Percentiles rank a stretch among this genome's conserved stretches.
phyloP scores from a whole-genome alignment of 164 flowering plant species.

The Umbellularia californica region DNA sequence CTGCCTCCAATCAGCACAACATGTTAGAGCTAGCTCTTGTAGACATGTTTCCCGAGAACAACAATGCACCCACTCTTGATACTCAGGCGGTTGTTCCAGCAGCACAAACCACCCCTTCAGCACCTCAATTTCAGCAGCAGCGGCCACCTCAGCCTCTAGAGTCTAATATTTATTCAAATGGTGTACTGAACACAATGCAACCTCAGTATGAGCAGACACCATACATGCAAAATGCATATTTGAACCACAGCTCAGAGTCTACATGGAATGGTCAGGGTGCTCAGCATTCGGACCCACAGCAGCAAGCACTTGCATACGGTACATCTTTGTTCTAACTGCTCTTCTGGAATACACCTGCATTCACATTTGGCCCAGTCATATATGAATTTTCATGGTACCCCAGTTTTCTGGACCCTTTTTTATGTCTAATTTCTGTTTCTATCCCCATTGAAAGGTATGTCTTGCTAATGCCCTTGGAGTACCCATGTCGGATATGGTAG shows the following conservation, averaged over 20 bases:
- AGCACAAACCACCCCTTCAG: constrained; percentile 32
- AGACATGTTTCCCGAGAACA: constrained; percentile 53
- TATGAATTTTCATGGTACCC: neutral
- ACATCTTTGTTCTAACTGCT: neutral
- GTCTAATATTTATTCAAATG: constrained; percentile 47
- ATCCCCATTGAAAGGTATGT: neutral
- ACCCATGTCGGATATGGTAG: neutral
- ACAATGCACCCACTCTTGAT: constrained; percentile 23
- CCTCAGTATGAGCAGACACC: constrained; percentile 45
- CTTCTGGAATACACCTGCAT: constrained; percentile 2
- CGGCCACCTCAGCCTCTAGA: constrained; percentile 41
- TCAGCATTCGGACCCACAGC: constrained; percentile 30
- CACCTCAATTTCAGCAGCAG: constrained; percentile 44
- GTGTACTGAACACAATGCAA: constrained; percentile 35
- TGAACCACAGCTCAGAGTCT: constrained; percentile 15
- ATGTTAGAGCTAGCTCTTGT: constrained; percentile 52
- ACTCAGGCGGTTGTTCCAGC: constrained; percentile 29
- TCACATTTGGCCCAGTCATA: neutral
- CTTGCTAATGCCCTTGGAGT: neutral
- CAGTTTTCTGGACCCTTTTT: neutral
- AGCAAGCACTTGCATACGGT: constrained; percentile 44
- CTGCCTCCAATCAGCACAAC: constrained; percentile 46
- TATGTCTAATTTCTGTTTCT: neutral
- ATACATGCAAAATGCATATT: constrained; percentile 29
- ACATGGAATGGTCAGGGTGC: constrained; percentile 66